Evolutionary conservation across 2,329 filamentous ascomycete species (phyloP).

Genomic region (Zarea fungicola): DNA sequence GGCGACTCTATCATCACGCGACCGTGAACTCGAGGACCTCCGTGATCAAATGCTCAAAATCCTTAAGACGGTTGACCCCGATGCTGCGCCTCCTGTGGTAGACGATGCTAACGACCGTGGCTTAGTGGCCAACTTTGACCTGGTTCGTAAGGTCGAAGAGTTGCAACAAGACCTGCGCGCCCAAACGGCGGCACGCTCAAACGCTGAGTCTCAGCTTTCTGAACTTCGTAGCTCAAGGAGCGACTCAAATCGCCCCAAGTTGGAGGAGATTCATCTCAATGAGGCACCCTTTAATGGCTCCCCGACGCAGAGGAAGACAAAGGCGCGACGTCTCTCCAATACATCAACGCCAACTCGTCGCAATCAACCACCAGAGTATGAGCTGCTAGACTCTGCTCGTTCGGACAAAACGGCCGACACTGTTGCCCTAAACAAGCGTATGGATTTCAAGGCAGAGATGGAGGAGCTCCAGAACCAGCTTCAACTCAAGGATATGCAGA

Average conservation of each 20-base stretch:
- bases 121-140: constrained; percentile 71
- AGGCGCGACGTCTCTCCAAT: constrained; percentile 61
- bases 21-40: constrained; percentile 75
- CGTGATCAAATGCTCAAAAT: constrained; percentile 74
- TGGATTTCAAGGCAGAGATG: constrained; percentile 85
- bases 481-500: constrained; percentile 92
- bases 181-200: constrained; percentile 72
- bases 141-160: constrained; percentile 81
- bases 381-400: constrained; percentile 66
- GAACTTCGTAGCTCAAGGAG: constrained; percentile 71
- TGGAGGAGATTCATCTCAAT: constrained; percentile 85
- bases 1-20: constrained; percentile 68
- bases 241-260: constrained; percentile 65
- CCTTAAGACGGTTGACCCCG: constrained; percentile 82
- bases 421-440: constrained; percentile 75
- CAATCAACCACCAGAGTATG: constrained; percentile 50
- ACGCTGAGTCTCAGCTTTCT: constrained; percentile 76
- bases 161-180: constrained; percentile 84
- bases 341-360: constrained; percentile 73
- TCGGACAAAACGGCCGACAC: constrained; percentile 83
- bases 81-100: constrained; percentile 59
- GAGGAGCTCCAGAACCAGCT: constrained; percentile 92
- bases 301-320: constrained; percentile 61
- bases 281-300: constrained; percentile 70
- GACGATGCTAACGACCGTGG: constrained; percentile 56